Percentiles rank a stretch among this genome's conserved stretches.
phyloP scores from a whole-genome alignment of 2,329 filamentous ascomycete genomes.

The Cadophora gregata region DNA sequence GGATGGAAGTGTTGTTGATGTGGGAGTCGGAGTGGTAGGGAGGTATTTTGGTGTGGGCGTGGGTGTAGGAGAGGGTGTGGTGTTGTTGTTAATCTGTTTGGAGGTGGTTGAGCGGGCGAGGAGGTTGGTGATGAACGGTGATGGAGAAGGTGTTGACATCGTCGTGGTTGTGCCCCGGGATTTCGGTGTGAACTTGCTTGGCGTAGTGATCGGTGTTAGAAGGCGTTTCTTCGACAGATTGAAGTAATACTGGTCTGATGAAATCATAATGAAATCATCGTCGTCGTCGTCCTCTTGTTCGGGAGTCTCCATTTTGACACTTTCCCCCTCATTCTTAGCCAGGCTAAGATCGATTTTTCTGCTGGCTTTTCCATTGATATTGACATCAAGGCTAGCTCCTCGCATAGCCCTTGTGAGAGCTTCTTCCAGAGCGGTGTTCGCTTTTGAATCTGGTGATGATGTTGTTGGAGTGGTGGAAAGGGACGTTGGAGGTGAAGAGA shows the following conservation, averaged over 20 bases:
- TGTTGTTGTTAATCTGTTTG: neutral
- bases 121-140: neutral
- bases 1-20: neutral
- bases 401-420: neutral
- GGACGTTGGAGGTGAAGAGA: neutral
- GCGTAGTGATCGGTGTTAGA: neutral
- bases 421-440: neutral
- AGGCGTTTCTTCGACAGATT: neutral
- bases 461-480: too few species aligned
- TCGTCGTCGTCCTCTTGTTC: neutral
- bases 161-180: neutral
- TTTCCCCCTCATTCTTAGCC: too few species aligned
- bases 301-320: neutral
- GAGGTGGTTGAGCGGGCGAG: neutral
- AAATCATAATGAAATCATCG: conserved; percentile 1
- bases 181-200: neutral
- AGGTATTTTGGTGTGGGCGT: neutral
- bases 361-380: neutral
- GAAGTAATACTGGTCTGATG: conserved; percentile 3
- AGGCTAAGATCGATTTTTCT: too few species aligned
- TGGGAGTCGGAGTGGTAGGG: neutral
- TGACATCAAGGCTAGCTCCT: neutral
- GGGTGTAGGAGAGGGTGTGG: neutral
- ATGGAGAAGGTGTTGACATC: neutral
- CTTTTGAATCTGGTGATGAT: neutral